Conservation (phyloP, 1,284 basidiomycete species). For the Sparassis latifolia region DNA sequence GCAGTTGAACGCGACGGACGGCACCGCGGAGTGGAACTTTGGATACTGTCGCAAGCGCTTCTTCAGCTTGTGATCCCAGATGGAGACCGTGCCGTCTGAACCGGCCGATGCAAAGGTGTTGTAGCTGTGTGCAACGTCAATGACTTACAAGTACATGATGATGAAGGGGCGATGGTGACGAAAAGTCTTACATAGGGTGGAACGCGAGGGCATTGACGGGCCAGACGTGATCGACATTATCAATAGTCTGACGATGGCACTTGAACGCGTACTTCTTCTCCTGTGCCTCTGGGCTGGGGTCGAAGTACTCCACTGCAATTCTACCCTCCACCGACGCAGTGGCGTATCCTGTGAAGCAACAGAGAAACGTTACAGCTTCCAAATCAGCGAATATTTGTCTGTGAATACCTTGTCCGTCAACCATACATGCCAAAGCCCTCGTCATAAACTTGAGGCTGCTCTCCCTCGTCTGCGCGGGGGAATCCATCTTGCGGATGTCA, state of each 20-base stretch:
- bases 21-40: conserved; percentile 69
- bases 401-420: conserved; percentile 75
- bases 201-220: conserved; percentile 95
- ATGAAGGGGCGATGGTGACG: neutral
- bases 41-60: conserved; percentile 90
- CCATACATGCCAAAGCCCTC: conserved; percentile 85
- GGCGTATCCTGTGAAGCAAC: conserved; percentile 67
- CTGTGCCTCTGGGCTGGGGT: conserved; percentile 70
- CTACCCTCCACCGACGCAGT: conserved; percentile 93
- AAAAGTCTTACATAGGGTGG: conserved; percentile 67
- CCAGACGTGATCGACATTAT: conserved; percentile 97
- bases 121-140: conserved; percentile 40
- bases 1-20: conserved; percentile 74
- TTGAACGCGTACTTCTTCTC: conserved; percentile 98
- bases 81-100: conserved; percentile 85
- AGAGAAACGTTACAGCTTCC: neutral
- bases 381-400: too few relatives aligned
- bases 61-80: conserved; percentile 97
- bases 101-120: conserved; percentile 95
- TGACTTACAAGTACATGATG: conserved; percentile 1
- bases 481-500: conserved; percentile 70
- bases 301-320: conserved; percentile 97
- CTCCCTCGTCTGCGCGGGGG: conserved; percentile 76
- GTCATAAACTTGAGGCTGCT: conserved; percentile 96
- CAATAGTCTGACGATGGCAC: conserved; percentile 87